Conservation (phyloP, 2,329 filamentous ascomycete species). For the Nothophoma quercina region DNA sequence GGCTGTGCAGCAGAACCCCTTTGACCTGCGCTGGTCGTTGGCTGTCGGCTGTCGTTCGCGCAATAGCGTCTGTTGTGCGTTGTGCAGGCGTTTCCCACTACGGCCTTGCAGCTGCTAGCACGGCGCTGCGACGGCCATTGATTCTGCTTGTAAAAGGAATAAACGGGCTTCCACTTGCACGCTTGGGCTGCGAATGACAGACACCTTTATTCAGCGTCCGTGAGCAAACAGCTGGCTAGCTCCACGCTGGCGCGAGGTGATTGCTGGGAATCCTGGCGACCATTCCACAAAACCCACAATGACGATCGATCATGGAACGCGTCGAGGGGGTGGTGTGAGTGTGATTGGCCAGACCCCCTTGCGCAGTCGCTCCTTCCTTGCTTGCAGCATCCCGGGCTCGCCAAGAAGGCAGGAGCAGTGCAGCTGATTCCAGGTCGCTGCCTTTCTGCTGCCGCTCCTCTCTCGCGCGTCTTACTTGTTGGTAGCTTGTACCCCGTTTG, state of each 20-base stretch:
- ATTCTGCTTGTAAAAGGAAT: constrained; percentile 14
- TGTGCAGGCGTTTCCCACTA: constrained; percentile 9
- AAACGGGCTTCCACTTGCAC: constrained; percentile 3
- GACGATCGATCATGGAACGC: constrained; percentile 30
- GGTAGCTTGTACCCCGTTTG: constrained; percentile 6
- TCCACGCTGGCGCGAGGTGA: constrained; percentile 25
- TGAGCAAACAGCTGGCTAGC: constrained; percentile 36
- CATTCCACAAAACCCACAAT: constrained; percentile 19
- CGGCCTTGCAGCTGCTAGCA: not conserved
- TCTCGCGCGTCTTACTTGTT: constrained; percentile 14
- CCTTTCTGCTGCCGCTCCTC: constrained; percentile 6
- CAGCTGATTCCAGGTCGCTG: constrained; percentile 23
- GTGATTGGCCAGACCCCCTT: constrained; percentile 33
- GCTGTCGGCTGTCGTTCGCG: constrained; percentile 11
- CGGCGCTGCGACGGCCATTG: constrained; percentile 8
- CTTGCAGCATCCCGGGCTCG: constrained; percentile 23
- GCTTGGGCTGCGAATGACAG: constrained; percentile 26
- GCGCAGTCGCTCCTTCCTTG: constrained; percentile 41
- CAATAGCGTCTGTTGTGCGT: constrained; percentile 13
- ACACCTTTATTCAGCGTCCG: constrained; percentile 15
- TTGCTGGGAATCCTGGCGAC: constrained; percentile 25
- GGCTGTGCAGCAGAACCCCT: constrained; percentile 20
- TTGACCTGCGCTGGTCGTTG: constrained; percentile 6
- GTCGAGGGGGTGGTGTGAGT: constrained; percentile 13
- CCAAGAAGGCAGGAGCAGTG: constrained; percentile 19